Conservation (phyloP, 768 basidiomycete genomes). For the Lentinula sp. region DNA sequence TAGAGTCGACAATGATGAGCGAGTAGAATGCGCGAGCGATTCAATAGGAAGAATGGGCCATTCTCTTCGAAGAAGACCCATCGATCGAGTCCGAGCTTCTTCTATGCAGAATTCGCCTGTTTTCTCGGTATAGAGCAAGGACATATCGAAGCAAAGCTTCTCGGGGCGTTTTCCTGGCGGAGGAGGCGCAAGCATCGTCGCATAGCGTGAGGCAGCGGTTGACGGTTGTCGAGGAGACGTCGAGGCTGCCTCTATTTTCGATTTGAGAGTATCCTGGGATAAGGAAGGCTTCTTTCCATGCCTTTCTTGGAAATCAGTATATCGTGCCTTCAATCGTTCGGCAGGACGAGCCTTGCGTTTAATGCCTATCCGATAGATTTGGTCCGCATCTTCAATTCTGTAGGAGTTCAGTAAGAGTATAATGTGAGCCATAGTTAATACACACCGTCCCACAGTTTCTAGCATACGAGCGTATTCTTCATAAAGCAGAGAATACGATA, state of each 20-base stretch:
- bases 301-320: conserved; percentile 72
- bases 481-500: conserved; percentile 73
- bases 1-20: conserved; percentile 31
- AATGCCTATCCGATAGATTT: conserved; percentile 78
- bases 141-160: conserved; percentile 61
- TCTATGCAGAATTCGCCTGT: conserved; percentile 79
- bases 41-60: conserved; percentile 65
- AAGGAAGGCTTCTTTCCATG: conserved; percentile 19
- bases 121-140: conserved; percentile 68
- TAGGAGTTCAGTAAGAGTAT: conserved; percentile 5
- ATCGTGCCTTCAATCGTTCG: conserved; percentile 76
- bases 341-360: conserved; percentile 74
- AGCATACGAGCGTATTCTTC: conserved; percentile 85
- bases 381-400: conserved; percentile 75
- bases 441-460: conserved; percentile 74
- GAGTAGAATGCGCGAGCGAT: conserved; percentile 14
- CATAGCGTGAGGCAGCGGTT: conserved; percentile 51
- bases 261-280: conserved; percentile 22
- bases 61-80: conserved; percentile 80
- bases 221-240: conserved; percentile 25
- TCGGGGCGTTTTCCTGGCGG: conserved; percentile 66
- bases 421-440: conserved; percentile 10
- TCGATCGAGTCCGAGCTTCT: conserved; percentile 75
- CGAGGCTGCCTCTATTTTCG: conserved; percentile 17
- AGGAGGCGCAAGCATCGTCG: conserved; percentile 66